Base-by-base conservation (phyloP, 495 filamentous ascomycete species). In the Penicillium parvum region DNA sequence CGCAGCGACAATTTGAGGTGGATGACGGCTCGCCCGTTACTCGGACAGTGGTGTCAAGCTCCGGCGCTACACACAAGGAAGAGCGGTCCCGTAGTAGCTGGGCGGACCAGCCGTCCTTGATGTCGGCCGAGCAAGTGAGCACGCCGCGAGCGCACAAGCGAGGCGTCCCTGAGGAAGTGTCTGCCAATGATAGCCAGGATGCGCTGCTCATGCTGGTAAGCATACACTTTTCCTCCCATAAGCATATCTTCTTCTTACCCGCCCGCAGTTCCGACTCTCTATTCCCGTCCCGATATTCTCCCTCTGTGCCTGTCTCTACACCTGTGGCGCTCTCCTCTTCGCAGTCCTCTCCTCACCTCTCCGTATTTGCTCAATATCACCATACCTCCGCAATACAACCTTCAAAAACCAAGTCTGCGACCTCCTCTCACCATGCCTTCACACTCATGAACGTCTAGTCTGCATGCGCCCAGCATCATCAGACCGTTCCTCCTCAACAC, bases 221-320 rank as follows among this genome's bases (percentile, higher is more conserved):
- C 56, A 2, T 4, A 28, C 12, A 30, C 16, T 16, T 34, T 15
- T 7, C 19, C 15, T 7, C 1, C 11, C 17, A 2, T 7, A 40
- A 7, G 11, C 3, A 20, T 3, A 0, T 19, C n/a, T 18, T 5
- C 19, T 11, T 12, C 22, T 28, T 19, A 27, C 25, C 27, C 20
- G 11, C 41, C 36, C 28, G 5, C 16, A 78, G 74, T 64, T 74
- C 49, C 72, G 72, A 40, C 63, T 77, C 23, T 75, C 73, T 32
- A 32, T 68, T 15, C 64, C 71, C 3, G 58, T 74, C 14, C 73
- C 73, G 7, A 30, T 75, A n/a, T 66, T 73, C 53, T 66, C 69
- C 30, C 39, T 71, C 9, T 37, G 52, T 26, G 59, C 68, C 12
- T 55, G 61, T 12, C 27, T 74, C 22, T 78, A 77, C 45, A 69